Evolutionary conservation across 1,139 yeast genomes (phyloP).

Genomic region (Taphrina wiesneri): DNA sequence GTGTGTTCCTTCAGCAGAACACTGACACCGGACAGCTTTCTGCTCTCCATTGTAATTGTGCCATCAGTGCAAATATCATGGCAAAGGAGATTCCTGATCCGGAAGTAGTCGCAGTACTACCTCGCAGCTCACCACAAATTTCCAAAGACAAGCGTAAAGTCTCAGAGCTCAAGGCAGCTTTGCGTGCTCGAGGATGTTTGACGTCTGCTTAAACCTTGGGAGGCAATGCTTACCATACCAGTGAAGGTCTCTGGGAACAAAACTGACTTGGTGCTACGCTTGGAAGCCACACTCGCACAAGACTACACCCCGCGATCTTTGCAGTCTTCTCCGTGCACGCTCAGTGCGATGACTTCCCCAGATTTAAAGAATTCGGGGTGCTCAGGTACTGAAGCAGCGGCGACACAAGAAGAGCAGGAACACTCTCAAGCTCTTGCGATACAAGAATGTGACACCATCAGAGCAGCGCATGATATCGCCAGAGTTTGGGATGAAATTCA

Average conservation of each 20-base stretch:
- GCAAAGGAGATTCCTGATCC: neutral
- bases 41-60: no score
- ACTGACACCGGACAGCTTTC: no score
- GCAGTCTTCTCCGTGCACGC: neutral
- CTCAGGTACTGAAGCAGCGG: neutral
- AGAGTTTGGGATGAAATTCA: slow-evolving; percentile 3
- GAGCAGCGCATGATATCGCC: neutral
- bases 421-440: neutral
- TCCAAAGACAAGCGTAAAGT: neutral
- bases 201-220: neutral
- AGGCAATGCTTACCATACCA: neutral
- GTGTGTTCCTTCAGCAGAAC: no score
- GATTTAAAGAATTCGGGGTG: neutral
- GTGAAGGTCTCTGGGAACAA: slow-evolving; percentile 7
- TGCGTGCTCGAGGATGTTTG: slow-evolving; percentile 7
- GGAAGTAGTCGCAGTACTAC: neutral
- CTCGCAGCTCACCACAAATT: neutral
- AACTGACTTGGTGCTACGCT: neutral
- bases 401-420: neutral
- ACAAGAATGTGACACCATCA: neutral
- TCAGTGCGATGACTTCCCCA: neutral
- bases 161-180: neutral
- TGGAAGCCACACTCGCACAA: neutral
- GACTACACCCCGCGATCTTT: neutral
- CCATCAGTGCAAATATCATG: neutral